Conservation (phyloP, 2,329 filamentous ascomycete genomes). For the Aspergillus viridinutans region DNA sequence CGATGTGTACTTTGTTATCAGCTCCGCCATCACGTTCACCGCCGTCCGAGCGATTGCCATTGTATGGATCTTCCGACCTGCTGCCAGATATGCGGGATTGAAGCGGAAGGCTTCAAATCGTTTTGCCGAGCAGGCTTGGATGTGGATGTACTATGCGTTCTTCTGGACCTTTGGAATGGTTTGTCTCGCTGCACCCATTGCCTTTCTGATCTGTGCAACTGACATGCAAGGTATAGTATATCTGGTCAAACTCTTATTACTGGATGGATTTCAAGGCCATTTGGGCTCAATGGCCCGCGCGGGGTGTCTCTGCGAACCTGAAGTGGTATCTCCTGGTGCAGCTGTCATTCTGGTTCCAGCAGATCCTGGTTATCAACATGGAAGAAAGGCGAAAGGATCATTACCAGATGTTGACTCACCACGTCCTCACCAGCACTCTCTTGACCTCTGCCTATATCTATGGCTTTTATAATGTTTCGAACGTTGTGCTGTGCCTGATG, state of each 20-base stretch:
- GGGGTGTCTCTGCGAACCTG: constrained; percentile 67
- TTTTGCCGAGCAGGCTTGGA: constrained; percentile 93
- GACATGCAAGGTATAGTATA: constrained; percentile 55
- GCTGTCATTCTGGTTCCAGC: constrained; percentile 89
- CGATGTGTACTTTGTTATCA: constrained; percentile 71
- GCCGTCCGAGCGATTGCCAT: constrained; percentile 78
- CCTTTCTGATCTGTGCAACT: constrained; percentile 3
- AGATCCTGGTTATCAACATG: constrained; percentile 89
- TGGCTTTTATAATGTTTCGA: constrained; percentile 80
- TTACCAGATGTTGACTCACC: constrained; percentile 92
- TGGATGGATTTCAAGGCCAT: constrained; percentile 72
- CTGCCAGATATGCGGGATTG: constrained; percentile 70
- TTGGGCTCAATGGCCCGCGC: constrained; percentile 80
- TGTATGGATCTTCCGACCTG: constrained; percentile 79
- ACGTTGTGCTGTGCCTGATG: constrained; percentile 86
- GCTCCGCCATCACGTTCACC: constrained; percentile 80
- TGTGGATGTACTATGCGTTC: constrained; percentile 74
- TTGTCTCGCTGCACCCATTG: constrained; percentile 31
- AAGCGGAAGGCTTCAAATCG: constrained; percentile 73
- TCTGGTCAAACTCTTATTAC: constrained; percentile 73
- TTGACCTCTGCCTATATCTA: constrained; percentile 81
- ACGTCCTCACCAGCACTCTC: constrained; percentile 80
- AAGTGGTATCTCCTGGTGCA: constrained; percentile 91
- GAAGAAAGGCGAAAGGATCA: constrained; percentile 94
- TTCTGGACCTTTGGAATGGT: constrained; percentile 86